Percentiles rank a stretch among this genome's conserved stretches.
These are phyloP conservation scores for Cynara cardunculus DNA, from an alignment of 129 eudicot genomes.

Conservation along the genomic window DNA sequence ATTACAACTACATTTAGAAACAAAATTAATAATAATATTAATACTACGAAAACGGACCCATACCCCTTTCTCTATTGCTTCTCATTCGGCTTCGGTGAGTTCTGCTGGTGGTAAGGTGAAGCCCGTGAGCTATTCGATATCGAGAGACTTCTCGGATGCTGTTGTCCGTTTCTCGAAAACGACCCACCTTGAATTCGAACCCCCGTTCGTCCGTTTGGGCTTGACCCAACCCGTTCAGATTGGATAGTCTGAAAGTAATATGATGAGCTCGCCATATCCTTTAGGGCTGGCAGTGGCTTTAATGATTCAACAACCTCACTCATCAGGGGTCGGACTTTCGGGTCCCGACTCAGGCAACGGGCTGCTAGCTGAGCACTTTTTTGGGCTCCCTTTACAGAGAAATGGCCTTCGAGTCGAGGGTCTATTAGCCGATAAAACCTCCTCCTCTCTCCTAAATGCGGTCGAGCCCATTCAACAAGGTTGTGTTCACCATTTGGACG, in stretches of 20 bases:
- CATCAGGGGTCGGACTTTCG: slow-evolving; percentile 36
- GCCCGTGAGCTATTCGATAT: slow-evolving; percentile 75
- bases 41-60: slow-evolving; percentile 18
- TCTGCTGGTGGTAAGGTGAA: slow-evolving; percentile 78
- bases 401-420: slow-evolving; percentile 42
- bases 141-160: slow-evolving; percentile 78
- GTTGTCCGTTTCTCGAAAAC: slow-evolving; percentile 64
- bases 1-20: slow-evolving; percentile 19
- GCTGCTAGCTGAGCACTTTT: slow-evolving; percentile 38
- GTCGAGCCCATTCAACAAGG: slow-evolving; percentile 52
- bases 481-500: slow-evolving; percentile 65
- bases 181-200: slow-evolving; percentile 40
- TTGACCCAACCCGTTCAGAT: slow-evolving; percentile 45
- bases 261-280: slow-evolving; percentile 68
- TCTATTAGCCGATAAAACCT: slow-evolving; percentile 39
- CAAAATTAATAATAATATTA: slow-evolving; percentile 3
- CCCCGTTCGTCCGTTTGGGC: slow-evolving; percentile 61
- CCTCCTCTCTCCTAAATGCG: slow-evolving; percentile 47
- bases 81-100: slow-evolving; percentile 78
- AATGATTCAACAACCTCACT: slow-evolving; percentile 40
- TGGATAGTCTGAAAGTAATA: slow-evolving; percentile 52
- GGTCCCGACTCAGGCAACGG: slow-evolving; percentile 38
- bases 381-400: slow-evolving; percentile 40
- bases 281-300: slow-evolving; percentile 47
- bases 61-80: slow-evolving; percentile 34